Evolutionary conservation across 2,329 filamentous ascomycete species (phyloP), one percentile per base, ranked within the genome.

Genomic region (Fusarium cyanostomum): DNA sequence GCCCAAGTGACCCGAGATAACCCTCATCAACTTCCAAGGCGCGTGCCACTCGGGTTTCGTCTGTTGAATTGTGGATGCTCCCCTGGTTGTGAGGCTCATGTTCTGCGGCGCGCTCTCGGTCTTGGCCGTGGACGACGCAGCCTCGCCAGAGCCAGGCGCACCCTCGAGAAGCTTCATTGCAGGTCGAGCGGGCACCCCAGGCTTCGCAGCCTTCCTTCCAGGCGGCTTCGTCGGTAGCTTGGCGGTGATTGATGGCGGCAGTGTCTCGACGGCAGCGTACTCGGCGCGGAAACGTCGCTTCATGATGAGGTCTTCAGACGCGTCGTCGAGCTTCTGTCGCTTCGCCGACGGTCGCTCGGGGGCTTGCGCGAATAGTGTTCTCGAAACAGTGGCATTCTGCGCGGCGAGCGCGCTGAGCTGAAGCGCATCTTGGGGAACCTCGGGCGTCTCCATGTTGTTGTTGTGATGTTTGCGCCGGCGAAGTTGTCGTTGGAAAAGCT

Each of bases 11-110:
- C 96, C 95, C 1, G 93, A 97, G 66, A 99, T 97, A 61, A 99
- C 96, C 60, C 95, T 88, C 90, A 97, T 96, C 59, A 98, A 83
- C 84, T 97, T 98, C 95, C 96, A 99, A 11, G 96, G 96, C 60
- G 94, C 87, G 75, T 99, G 95, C 95, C 95, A 99, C 56, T 97
- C 90, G 1, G 96, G 96, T 75, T 89, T 92, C 55, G 88, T 82
- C 66, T 77, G 76, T 58, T 77, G 72, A 34, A 76, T 60, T 11
- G 67, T 53, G 13, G 72, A 62, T 6, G 63, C 44, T 8, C 73
- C 75, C 42, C 73, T 70, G 11, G 72, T 72, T 2, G 72, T 68
- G 34, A 78, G 54, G 46, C 71, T 75, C 71, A 72, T 75, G 27
- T 68, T 73, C 50, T 72, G 72, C 34, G 62, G 65, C 41, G 57